Evolutionary conservation across 2,329 filamentous ascomycete genomes (phyloP).

Genomic region (Ophiosphaerella narmari): DNA sequence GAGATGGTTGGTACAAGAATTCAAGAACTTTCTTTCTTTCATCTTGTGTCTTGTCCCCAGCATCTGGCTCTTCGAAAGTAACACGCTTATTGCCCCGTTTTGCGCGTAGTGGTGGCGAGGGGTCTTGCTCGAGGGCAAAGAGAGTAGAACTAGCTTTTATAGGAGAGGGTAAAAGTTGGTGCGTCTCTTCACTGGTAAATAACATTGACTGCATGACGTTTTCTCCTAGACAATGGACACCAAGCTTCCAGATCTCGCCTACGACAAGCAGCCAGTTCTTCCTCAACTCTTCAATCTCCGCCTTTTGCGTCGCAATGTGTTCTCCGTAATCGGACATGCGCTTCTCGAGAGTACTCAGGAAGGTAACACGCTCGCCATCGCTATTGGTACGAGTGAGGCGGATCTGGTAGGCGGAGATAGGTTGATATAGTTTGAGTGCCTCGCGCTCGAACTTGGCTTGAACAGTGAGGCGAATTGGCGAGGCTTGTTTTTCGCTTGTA

Average conservation of each 20-base stretch:
- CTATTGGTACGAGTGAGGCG: constrained; percentile 8
- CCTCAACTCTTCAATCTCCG: constrained; percentile 24
- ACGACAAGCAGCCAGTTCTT: constrained; percentile 32
- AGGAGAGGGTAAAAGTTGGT: background rate
- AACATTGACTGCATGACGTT: constrained; percentile 24
- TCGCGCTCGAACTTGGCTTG: constrained; percentile 22
- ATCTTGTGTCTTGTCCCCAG: background rate
- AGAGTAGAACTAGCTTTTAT: constrained; percentile 15
- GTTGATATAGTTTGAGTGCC: constrained; percentile 20
- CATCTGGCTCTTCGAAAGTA: constrained; percentile 19
- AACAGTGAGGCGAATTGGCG: constrained; percentile 20
- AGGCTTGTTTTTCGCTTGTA: background rate
- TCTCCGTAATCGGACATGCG: constrained; percentile 27
- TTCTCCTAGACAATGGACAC: constrained; percentile 28
- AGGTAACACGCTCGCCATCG: constrained; percentile 11
- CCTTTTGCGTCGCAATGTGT: constrained; percentile 20
- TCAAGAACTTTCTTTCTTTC: constrained; percentile 11
- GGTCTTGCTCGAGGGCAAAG: constrained; percentile 22
- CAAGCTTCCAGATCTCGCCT: constrained; percentile 38
- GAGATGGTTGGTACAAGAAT: constrained; percentile 23
- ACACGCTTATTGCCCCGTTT: constrained; percentile 24
- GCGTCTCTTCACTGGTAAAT: constrained; percentile 6
- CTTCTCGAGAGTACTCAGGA: constrained; percentile 19
- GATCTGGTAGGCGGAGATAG: constrained; percentile 24
- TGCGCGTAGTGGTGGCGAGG: constrained; percentile 2